Percentiles rank a stretch among this genome's conserved stretches.
These are phyloP conservation scores for Dryas integrifolia DNA, from an alignment of 331 rosid species.

Conservation along the genomic window DNA sequence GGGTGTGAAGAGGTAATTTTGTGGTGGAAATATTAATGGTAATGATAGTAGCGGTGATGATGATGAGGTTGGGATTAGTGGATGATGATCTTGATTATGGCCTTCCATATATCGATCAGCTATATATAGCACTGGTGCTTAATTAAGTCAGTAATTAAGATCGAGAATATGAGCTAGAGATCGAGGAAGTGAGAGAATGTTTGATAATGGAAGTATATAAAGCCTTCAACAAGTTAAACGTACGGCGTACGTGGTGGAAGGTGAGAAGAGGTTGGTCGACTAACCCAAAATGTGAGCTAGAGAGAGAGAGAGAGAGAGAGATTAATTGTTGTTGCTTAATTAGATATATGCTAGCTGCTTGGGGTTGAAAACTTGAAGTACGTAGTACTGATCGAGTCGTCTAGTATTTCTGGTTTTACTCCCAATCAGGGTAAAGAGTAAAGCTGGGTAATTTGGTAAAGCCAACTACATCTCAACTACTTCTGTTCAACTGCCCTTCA, in stretches of 20 bases:
- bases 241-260: conserved; percentile 28
- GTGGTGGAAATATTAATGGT: conserved; percentile 18
- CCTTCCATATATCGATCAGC: conserved; percentile 32
- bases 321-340: background rate
- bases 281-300: conserved; percentile 23
- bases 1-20: conserved; percentile 30
- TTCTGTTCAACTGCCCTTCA: conserved; percentile 48
- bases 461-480: conserved; percentile 53
- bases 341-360: background rate
- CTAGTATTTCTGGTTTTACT: background rate
- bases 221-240: conserved; percentile 11
- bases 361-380: background rate
- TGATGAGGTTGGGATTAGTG: conserved; percentile 7
- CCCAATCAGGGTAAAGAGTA: conserved; percentile 11
- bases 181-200: conserved; percentile 9
- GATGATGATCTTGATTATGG: conserved; percentile 17
- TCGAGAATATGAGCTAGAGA: background rate
- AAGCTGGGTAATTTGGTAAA: background rate
- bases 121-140: no score
- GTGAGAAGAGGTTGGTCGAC: conserved; percentile 58
- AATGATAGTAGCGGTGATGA: conserved; percentile 6
- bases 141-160: no score
- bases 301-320: conserved; percentile 24
- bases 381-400: background rate
- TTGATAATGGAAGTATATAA: conserved; percentile 23